Conservation (phyloP, 1,139 yeast species). For the Lodderomyces parapsilosis region DNA sequence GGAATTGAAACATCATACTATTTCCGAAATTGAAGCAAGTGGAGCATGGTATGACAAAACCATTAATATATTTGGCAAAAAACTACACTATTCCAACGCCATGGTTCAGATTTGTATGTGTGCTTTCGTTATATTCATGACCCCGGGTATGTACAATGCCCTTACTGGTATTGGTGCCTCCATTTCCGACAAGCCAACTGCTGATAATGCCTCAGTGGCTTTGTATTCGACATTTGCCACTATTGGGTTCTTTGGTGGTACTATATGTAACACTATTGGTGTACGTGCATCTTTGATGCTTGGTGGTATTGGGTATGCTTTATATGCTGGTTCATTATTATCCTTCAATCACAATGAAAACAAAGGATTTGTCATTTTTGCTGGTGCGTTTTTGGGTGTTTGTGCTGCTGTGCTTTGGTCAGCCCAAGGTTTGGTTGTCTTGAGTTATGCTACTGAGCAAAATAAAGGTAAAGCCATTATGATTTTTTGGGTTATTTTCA, state of each 20-base stretch:
- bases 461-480: constrained; percentile 54
- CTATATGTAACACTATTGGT: constrained; percentile 55
- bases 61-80: constrained; percentile 9
- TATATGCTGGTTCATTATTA: constrained; percentile 54
- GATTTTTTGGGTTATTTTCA: constrained; percentile 64
- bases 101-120: constrained; percentile 47
- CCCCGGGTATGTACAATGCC: constrained; percentile 62
- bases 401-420: constrained; percentile 62
- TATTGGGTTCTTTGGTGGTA: constrained; percentile 60
- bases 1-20: constrained; percentile 27
- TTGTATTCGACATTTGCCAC: constrained; percentile 57
- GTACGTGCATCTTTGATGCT: constrained; percentile 45
- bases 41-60: constrained; percentile 45
- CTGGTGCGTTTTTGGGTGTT: constrained; percentile 60
- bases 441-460: constrained; percentile 58
- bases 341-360: constrained; percentile 48
- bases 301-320: constrained; percentile 58
- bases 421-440: constrained; percentile 58
- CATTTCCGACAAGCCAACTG: constrained; percentile 35
- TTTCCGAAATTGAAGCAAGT: constrained; percentile 27
- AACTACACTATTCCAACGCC: constrained; percentile 36
- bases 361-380: constrained; percentile 53
- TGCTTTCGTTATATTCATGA: constrained; percentile 47
- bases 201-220: constrained; percentile 56
- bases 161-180: constrained; percentile 56